These are phyloP conservation scores for Persicaria tinctoria DNA, from an alignment of 148 eudicot species.

Conservation along the genomic window DNA sequence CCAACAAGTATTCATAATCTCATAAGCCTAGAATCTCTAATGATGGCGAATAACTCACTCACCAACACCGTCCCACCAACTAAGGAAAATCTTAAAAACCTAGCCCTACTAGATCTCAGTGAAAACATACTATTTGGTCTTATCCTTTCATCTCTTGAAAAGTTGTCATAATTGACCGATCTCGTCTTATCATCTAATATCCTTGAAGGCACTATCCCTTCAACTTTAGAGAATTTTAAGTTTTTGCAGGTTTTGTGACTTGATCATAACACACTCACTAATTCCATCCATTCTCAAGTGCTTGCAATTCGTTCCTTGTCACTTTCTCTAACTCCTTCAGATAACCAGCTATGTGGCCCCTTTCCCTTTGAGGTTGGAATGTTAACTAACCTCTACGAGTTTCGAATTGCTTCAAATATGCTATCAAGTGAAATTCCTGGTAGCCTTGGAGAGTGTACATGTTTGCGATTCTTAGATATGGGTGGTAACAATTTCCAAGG, in stretches of 20 bases:
- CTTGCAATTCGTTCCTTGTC: conserved; percentile 8
- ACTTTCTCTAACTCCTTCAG: neutral
- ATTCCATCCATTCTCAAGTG: conserved; percentile 5
- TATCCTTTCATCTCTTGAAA: neutral
- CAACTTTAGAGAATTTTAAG: neutral
- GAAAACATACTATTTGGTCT: neutral
- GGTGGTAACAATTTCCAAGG: conserved; percentile 14
- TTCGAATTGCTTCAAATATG: conserved; percentile 5
- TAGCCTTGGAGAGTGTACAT: conserved; percentile 6
- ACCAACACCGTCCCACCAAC: neutral
- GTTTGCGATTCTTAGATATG: conserved; percentile 5
- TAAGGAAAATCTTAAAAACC: neutral
- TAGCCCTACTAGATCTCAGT: neutral
- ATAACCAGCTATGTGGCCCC: conserved; percentile 7
- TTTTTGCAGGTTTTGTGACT: neutral
- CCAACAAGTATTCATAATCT: neutral
- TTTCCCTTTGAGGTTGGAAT: conserved; percentile 16
- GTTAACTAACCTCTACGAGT: neutral
- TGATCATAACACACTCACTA: neutral
- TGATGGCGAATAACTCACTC: neutral
- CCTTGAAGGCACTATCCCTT: conserved; percentile 10
- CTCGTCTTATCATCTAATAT: conserved; percentile 4
- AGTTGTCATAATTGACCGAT: neutral
- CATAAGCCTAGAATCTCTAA: neutral
- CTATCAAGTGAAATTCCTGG: conserved; percentile 15